Percentiles rank a stretch among this genome's conserved stretches.
These are phyloP conservation scores for apple (Malus domestica) DNA, from an alignment of 306 rosid genomes.

Conservation along the genomic window ASM211411v1 NC_041791.1:25530501-25531000, in stretches of 20 bases:
- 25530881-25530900: not conserved
- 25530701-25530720: slow-evolving; percentile 65
- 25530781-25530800: slow-evolving; percentile 28
- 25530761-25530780: slow-evolving; percentile 55
- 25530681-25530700: slow-evolving; percentile 39
- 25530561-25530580: not conserved
- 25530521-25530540: slow-evolving; percentile 47
- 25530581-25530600: not conserved
- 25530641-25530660: slow-evolving; percentile 56
- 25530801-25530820: slow-evolving; percentile 19
- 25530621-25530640: slow-evolving; percentile 23
- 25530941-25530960: too few relatives aligned
- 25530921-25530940: too few relatives aligned
- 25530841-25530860: slow-evolving; percentile 13
- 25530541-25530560: slow-evolving; percentile 45
- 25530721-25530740: slow-evolving; percentile 36
- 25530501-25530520: slow-evolving; percentile 44
- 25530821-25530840: slow-evolving; percentile 18
- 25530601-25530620: not conserved
- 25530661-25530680: slow-evolving; percentile 45
- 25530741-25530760: slow-evolving; percentile 51
- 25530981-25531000: not conserved
- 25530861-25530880: not conserved
- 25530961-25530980: too few relatives aligned
- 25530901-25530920: too few relatives aligned